Base-by-base conservation (phyloP, 768 basidiomycete species). In the Baorangia bicolor region DNA sequence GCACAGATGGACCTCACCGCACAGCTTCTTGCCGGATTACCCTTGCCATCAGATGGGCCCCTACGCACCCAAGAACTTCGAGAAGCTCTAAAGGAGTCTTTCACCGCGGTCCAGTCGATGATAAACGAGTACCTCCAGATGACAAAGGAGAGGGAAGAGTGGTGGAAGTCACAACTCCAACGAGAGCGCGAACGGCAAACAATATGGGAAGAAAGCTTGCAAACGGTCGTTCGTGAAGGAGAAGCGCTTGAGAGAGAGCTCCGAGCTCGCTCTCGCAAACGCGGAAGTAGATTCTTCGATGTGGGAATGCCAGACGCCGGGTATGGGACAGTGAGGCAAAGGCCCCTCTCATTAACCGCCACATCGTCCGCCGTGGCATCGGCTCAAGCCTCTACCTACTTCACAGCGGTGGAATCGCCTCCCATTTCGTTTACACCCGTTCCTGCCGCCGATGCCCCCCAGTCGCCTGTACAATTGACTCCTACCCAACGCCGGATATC, bases 141-240 rank as follows among this genome's bases (percentile, higher is more conserved):
- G 83, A 76, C 80, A 6, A 77, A 78, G 52, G 86, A 88, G 54
- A 78, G 95, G n/a, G 95, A 97, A 59, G 80, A 81, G 46, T 97
- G 88, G 81, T 94, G 84, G 77, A 79, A 78, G 53, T 73, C 77
- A 30, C 81, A 84, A 61, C 74, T 94, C 11, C 80, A 80, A 59
- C 80, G 81, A 25, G 90, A 93, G 66, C 76, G 79, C 45, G 76
- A 80, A 61, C 77, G 85, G 25, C 84, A 86, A 64, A 74, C 67
- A 12, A 76, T 94, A 27, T 98, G 95, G 95, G 94, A 96, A 72
- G 88, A 93, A 73, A 95, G 90, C 69, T 71, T 98, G 65, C 84
- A 87, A 51, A 83, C 84, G 2, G 93, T 95, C 9, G 94, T 94
- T 1, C 78, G 81, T 53, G 92, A 96, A 69, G 93, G 94, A 16